Base-by-base conservation (phyloP, 495 filamentous ascomycete species). In the Saxophila tyrrhenica region DNA sequence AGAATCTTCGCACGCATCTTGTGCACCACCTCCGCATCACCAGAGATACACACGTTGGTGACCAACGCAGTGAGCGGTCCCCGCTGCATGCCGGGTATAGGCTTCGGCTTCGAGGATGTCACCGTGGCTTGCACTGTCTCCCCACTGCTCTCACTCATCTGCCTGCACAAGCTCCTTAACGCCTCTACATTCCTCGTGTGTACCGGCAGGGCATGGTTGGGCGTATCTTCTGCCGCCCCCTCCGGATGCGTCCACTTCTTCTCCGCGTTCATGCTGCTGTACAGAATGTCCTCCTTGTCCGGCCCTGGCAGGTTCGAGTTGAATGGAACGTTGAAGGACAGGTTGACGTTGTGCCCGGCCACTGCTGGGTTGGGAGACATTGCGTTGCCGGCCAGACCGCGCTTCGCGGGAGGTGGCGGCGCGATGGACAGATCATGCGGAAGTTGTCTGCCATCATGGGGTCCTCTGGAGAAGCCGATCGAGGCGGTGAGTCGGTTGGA, bases 291-390 rank as follows among this genome's bases (percentile, higher is more conserved):
- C 64, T 94, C 86, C 62, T 80, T 79, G 59, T 95, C 87, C 60
- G 92, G 92, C 24, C 94, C 92, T 57, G 85, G 81, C 54, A 95
- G 79, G 60, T 89, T 85, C 46, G 88, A 94, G 53, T 87, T 81
- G 72, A 98, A 95, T 29, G 92, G 92, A 9, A 97, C 84, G 65
- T 94, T 95, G 79, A 97, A 96, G 61, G 87, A 86, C 48, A 86
- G 76, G 59, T 83, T 82, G 62, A 73, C 60, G 24, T 62, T 60
- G 29, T 63, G 65, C 50, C 67, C 69, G 48, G 70, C 66, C 11
- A 55, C 47, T 7, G 65, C 61, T 19, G 72, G 67, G 50, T 62
- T 65, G 55, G 74, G 70, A 39, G 62, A 62, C 44, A 58, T 51
- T 13, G 60, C 62, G 8, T 63, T 25, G 21, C 64, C 60, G 25